Evolutionary conservation across 148 eudicot species (phyloP), one percentile per base, ranked within the genome.

Genomic region (Silene uniflora): DNA sequence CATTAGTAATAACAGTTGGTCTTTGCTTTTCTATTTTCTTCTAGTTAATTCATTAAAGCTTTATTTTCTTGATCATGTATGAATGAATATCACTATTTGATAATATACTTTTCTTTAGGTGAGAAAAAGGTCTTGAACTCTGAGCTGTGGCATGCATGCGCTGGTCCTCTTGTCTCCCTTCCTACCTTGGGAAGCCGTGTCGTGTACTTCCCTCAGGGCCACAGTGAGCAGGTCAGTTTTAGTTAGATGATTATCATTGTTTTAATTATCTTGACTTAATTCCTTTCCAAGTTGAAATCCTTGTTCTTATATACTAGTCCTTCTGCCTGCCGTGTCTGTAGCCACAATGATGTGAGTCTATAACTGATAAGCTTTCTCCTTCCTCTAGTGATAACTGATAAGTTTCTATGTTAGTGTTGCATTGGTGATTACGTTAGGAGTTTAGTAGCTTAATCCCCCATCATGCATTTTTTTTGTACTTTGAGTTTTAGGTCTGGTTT

Each of bases 81-180:
- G 52, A 22, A n/a, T 44, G 44, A 21, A 61, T 67, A 59, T 24
- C 21, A 47, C 27, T 24, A 76, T 62, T 12, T 68, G 71, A 24
- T 44, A 18, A 46, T 13, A 72, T 69, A 14, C 24, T 14, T 27
- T 42, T 16, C 55, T 47, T 49, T 81, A 82, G 84, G 84, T 12
- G 84, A 78, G 68, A 82, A 82, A 71, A 82, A 82, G 29, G 72
- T 74, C 32, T 70, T 82, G 72, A 78, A 82, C 49, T 78, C 84
- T 2, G 84, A 81, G 68, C 60, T 81, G 24, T 81, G 84, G 84
- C 84, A 81, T 77, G 84, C 84, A 39, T 81, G 84, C 74, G 81
- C 84, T 22, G 84, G 84, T 49, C 84, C 84, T 69, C 77, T 81
- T 47, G 84, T 81, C 56, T 81, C 78, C 49, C 73, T 81, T 68